phyloP scores from a whole-genome alignment of 345 rosid genomes.

The Camelina hispida region DNA sequence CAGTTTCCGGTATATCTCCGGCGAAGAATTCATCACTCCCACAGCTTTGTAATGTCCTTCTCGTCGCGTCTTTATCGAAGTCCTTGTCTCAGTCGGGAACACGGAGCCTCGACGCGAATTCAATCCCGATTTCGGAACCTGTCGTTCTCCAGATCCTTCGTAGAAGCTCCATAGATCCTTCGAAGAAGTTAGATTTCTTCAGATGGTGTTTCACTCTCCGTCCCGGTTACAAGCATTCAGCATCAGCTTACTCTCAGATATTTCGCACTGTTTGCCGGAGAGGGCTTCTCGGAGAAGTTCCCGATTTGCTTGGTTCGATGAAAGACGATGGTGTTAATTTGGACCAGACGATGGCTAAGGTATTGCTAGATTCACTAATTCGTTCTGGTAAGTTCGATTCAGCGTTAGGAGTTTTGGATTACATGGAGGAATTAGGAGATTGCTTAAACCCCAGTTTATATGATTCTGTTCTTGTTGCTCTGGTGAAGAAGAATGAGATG shows the following conservation, averaged over 20 bases:
- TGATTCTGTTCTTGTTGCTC: slow-evolving; percentile 69
- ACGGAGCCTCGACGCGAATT: slow-evolving; percentile 60
- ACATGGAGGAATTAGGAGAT: slow-evolving; percentile 70
- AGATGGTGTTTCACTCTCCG: slow-evolving; percentile 52
- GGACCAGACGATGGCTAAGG: slow-evolving; percentile 62
- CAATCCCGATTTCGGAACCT: slow-evolving; percentile 64
- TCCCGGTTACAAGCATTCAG: slow-evolving; percentile 64
- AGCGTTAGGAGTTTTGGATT: slow-evolving; percentile 73
- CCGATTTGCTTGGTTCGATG: slow-evolving; percentile 60
- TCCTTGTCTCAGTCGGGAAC: slow-evolving; percentile 66
- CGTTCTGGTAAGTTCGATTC: slow-evolving; percentile 63
- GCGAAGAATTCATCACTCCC: slow-evolving; percentile 29
- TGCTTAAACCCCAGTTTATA: slow-evolving; percentile 55
- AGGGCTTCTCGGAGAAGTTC: slow-evolving; percentile 67
- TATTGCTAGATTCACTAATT: slow-evolving; percentile 62
- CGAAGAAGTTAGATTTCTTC: slow-evolving; percentile 71
- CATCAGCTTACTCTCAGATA: slow-evolving; percentile 68
- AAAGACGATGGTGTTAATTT: slow-evolving; percentile 63
- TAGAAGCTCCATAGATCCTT: slow-evolving; percentile 56
- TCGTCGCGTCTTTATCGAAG: slow-evolving; percentile 66
- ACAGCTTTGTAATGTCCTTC: slow-evolving; percentile 59
- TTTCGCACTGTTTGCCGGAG: slow-evolving; percentile 62
- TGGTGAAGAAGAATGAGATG: slow-evolving; percentile 65
- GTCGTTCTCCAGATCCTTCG: slow-evolving; percentile 72
- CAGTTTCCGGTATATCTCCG: slow-evolving; percentile 33